A percentile compares a stretch with the other conserved stretches of the same genome.
phyloP scores from a whole-genome alignment of 352 stramenopile genomes.

The Phytophthora sansomeana region DNA sequence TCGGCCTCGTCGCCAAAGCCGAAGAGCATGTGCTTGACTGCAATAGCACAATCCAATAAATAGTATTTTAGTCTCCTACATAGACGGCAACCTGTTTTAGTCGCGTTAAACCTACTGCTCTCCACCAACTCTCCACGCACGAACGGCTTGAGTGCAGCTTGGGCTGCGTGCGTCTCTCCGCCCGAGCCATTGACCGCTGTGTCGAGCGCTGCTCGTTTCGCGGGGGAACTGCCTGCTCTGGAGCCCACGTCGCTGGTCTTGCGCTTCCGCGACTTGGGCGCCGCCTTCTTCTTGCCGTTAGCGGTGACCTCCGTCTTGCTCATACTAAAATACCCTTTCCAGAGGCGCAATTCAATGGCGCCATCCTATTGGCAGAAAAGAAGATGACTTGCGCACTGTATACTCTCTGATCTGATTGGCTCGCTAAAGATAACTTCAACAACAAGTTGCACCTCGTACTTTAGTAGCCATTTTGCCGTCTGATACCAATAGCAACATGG shows the following conservation, averaged over 20 bases:
- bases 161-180: conserved; percentile 17
- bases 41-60: background rate
- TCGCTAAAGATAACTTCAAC: conserved; percentile 33
- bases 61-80: conserved; percentile 15
- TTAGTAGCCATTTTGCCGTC: background rate
- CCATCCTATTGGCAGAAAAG: background rate
- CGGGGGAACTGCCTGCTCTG: conserved; percentile 43
- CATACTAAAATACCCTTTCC: conserved; percentile 24
- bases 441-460: conserved; percentile 1
- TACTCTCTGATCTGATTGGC: background rate
- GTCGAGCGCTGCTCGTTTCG: conserved; percentile 41
- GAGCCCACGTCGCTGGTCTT: conserved; percentile 71
- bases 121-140: conserved; percentile 80
- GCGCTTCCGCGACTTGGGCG: conserved; percentile 75
- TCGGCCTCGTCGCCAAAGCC: conserved; percentile 84
- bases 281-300: conserved; percentile 76
- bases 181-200: conserved; percentile 9
- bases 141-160: conserved; percentile 72
- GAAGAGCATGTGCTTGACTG: conserved; percentile 93
- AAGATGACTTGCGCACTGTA: background rate
- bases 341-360: background rate
- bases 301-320: conserved; percentile 39
- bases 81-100: background rate
- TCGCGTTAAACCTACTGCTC: conserved; percentile 67
- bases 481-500: conserved; percentile 49